These are phyloP conservation scores for Stylonectria norvegica DNA, from an alignment of 2,329 filamentous ascomycete genomes.

Conservation along the genomic window DNA sequence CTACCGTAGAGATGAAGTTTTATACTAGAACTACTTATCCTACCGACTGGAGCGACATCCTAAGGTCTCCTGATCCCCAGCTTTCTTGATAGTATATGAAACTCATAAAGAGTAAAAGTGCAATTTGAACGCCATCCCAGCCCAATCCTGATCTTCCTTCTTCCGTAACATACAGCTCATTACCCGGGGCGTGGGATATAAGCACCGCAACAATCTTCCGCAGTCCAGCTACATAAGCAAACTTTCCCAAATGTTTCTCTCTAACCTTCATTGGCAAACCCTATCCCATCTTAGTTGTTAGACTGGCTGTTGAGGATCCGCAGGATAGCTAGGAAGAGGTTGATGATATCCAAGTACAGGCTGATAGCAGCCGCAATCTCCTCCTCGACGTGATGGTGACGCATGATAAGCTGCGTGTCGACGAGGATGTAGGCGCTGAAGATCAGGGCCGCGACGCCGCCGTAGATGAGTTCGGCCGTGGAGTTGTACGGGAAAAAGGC, in stretches of 20 bases:
- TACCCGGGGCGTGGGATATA: too few relatives aligned
- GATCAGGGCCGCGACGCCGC: slow-evolving; percentile 75
- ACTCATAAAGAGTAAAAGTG: slow-evolving; percentile 1
- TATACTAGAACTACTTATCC: too few relatives aligned
- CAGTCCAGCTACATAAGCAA: too few relatives aligned
- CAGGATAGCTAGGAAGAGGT: slow-evolving; percentile 93
- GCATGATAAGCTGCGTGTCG: slow-evolving; percentile 92
- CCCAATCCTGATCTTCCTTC: slow-evolving; percentile 4
- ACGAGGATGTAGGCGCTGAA: slow-evolving; percentile 95
- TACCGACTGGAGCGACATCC: too few relatives aligned
- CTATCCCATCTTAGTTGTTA: slow-evolving; percentile 66
- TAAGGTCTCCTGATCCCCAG: too few relatives aligned
- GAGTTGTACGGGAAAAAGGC: slow-evolving; percentile 83
- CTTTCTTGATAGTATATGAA: too few relatives aligned
- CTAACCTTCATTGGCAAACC: not conserved
- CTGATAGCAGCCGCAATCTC: slow-evolving; percentile 95
- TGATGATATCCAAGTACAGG: slow-evolving; percentile 93
- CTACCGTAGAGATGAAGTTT: too few relatives aligned
- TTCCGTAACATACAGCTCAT: too few relatives aligned
- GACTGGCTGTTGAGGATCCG: slow-evolving; percentile 94
- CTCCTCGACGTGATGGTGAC: slow-evolving; percentile 96
- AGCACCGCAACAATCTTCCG: not conserved
- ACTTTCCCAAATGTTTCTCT: too few relatives aligned
- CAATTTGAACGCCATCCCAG: slow-evolving; percentile 8
- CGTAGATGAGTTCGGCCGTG: slow-evolving; percentile 81